phyloP scores from a whole-genome alignment of 768 basidiomycete genomes.

The Panellus pusillus region DNA sequence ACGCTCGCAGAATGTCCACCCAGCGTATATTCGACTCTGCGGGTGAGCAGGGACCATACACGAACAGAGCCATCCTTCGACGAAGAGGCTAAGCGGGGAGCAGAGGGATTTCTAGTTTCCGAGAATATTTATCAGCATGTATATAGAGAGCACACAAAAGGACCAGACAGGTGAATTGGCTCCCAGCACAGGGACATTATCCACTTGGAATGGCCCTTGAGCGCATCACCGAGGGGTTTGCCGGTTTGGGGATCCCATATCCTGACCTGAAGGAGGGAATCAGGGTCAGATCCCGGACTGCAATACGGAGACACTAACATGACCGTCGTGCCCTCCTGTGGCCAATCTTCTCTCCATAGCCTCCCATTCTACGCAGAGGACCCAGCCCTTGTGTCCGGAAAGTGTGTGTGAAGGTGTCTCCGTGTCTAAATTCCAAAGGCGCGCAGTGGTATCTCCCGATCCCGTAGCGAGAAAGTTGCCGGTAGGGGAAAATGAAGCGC shows the following conservation, averaged over 20 bases:
- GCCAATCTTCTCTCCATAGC: conserved; percentile 88
- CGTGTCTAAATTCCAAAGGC: conserved; percentile 92
- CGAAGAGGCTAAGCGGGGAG: conserved; percentile 88
- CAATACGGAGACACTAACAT: conserved; percentile 46
- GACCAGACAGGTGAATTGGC: conserved; percentile 82
- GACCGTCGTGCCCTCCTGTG: conserved; percentile 92
- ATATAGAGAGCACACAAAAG: background rate
- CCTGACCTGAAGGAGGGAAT: conserved; percentile 48
- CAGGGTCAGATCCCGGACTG: background rate
- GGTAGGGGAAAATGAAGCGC: conserved; percentile 94
- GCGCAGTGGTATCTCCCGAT: conserved; percentile 89
- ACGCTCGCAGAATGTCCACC: conserved; percentile 94
- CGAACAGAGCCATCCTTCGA: conserved; percentile 96
- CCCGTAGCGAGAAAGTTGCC: conserved; percentile 91
- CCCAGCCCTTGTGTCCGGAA: conserved; percentile 92
- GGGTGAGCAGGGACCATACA: conserved; percentile 82
- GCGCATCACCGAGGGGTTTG: conserved; percentile 81
- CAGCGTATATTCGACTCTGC: conserved; percentile 77
- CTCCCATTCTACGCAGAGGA: conserved; percentile 97
- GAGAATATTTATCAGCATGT: conserved; percentile 1
- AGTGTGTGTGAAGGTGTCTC: conserved; percentile 90
- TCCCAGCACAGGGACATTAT: conserved; percentile 95
- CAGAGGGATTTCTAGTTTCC: conserved; percentile 60
- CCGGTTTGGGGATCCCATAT: conserved; percentile 95
- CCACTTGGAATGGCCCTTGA: conserved; percentile 96